phyloP scores from a whole-genome alignment of 2,329 filamentous ascomycete genomes.

The Phoma herbarum region DNA sequence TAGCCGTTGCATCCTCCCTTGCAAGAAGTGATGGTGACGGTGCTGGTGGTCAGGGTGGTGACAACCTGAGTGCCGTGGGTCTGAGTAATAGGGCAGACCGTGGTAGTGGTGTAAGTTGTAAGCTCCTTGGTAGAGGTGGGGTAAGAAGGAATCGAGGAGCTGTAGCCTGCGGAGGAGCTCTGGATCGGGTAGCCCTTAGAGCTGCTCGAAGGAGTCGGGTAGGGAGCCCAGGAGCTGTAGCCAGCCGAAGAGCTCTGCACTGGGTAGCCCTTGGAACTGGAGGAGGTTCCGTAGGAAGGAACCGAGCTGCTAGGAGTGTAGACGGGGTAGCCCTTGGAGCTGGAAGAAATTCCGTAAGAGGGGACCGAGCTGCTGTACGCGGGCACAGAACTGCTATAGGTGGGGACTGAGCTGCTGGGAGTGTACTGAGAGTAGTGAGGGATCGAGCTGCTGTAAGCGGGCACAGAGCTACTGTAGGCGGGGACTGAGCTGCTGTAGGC shows the following conservation, averaged over 20 bases:
- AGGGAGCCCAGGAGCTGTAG: slow-evolving; percentile 8
- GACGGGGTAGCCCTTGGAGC: too few relatives aligned
- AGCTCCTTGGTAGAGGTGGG: slow-evolving; percentile 30
- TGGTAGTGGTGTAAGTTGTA: slow-evolving; percentile 40
- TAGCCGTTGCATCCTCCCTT: slow-evolving; percentile 44
- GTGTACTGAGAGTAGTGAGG: slow-evolving; percentile 9
- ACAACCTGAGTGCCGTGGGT: slow-evolving; percentile 29
- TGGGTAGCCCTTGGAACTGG: slow-evolving; percentile 14
- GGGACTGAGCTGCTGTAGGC: not conserved
- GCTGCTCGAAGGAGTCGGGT: not conserved
- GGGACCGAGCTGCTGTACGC: slow-evolving; percentile 9
- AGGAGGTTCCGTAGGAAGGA: slow-evolving; percentile 9
- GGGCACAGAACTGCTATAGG: not conserved
- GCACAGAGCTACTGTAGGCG: not conserved
- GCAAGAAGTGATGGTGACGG: slow-evolving; percentile 52
- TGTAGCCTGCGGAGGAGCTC: not conserved
- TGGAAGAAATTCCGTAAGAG: slow-evolving; percentile 8
- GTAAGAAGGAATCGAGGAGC: slow-evolving; percentile 6
- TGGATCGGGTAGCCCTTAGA: slow-evolving; percentile 13
- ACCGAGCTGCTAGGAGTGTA: slow-evolving; percentile 7
- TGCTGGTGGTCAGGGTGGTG: slow-evolving; percentile 47
- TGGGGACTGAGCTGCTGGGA: slow-evolving; percentile 5
- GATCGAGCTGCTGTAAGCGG: not conserved
- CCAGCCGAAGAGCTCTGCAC: not conserved
- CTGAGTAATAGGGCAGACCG: slow-evolving; percentile 32